Evolutionary conservation across 2,329 filamentous ascomycete genomes (phyloP).

Genomic region (Aspergillus flavus): DNA sequence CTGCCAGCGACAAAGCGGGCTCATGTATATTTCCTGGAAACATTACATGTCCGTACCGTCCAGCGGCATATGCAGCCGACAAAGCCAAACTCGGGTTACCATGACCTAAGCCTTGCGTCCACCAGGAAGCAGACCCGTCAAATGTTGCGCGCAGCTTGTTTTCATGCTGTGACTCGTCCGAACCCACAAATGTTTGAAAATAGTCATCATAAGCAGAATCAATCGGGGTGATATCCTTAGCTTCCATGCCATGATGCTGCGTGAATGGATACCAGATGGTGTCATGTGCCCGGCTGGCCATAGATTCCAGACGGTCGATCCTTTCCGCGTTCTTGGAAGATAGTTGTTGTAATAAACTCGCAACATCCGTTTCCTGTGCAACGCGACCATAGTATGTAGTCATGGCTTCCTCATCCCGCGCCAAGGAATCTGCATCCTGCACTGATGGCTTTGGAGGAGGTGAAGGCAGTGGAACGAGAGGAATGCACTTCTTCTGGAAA

Average conservation of each 20-base stretch:
- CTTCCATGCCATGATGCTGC: conserved; percentile 68
- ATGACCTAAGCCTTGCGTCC: conserved; percentile 86
- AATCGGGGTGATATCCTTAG: conserved; percentile 69
- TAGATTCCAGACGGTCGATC: conserved; percentile 60
- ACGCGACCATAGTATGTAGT: conserved; percentile 62
- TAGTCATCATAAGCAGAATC: conserved; percentile 80
- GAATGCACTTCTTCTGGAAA: conserved; percentile 63
- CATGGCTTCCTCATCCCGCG: conserved; percentile 62
- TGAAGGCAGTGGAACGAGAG: conserved; percentile 57
- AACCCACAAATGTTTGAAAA: conserved; percentile 65
- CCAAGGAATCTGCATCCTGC: conserved; percentile 32
- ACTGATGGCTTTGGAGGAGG: conserved; percentile 56
- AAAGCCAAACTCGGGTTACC: conserved; percentile 72
- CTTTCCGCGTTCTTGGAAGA: conserved; percentile 58
- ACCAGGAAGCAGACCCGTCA: conserved; percentile 86
- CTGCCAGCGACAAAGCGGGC: conserved; percentile 71
- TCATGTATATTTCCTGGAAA: conserved; percentile 80
- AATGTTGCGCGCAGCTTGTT: conserved; percentile 66
- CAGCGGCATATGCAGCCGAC: conserved; percentile 77
- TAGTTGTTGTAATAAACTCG: conserved; percentile 55
- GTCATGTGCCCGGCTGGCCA: conserved; percentile 63
- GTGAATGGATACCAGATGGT: conserved; percentile 87
- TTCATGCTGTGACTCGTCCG: conserved; percentile 19
- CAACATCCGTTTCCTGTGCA: conserved; percentile 43
- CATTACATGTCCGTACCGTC: conserved; percentile 86